Percentiles rank a stretch among this genome's conserved stretches.
Evolutionary conservation across 768 basidiomycete species (phyloP).

Genomic region (Mycena indigotica): DNA sequence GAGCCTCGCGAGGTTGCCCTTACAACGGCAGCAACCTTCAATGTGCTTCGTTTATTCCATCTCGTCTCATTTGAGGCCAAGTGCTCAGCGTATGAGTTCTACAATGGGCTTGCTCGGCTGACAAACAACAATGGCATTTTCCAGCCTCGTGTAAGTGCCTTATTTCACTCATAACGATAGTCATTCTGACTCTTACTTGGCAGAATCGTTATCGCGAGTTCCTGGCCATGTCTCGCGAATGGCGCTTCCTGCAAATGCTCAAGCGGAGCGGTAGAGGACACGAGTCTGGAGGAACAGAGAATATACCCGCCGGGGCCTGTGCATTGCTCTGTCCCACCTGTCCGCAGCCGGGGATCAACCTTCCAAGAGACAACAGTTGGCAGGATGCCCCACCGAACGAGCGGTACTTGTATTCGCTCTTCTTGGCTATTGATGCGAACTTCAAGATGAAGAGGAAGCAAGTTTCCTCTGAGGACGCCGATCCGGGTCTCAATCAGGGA

Average conservation of each 20-base stretch:
- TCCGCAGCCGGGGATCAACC: slow-evolving; percentile 5
- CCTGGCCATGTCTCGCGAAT: background rate
- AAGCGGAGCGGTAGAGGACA: slow-evolving; percentile 5
- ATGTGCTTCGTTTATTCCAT: background rate
- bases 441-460: background rate
- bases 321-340: slow-evolving; percentile 9
- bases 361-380: slow-evolving; percentile 10
- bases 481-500: background rate
- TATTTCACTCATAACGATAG: background rate
- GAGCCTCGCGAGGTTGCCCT: no score
- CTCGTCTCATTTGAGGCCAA: slow-evolving; percentile 2
- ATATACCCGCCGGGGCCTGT: slow-evolving; percentile 1
- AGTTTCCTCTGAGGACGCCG: background rate
- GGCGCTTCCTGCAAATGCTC: background rate
- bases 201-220: background rate
- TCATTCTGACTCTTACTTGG: background rate
- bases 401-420: background rate
- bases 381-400: background rate
- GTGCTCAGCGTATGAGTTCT: background rate
- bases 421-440: background rate
- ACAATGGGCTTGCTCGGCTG: slow-evolving; percentile 2
- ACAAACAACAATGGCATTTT: slow-evolving; percentile 1
- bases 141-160: background rate
- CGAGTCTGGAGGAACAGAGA: background rate
- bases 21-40: slow-evolving; percentile 13